These are phyloP conservation scores for Sugiyamaella paludigena DNA, from an alignment of 1,139 yeast genomes.

Conservation along the genomic window DNA sequence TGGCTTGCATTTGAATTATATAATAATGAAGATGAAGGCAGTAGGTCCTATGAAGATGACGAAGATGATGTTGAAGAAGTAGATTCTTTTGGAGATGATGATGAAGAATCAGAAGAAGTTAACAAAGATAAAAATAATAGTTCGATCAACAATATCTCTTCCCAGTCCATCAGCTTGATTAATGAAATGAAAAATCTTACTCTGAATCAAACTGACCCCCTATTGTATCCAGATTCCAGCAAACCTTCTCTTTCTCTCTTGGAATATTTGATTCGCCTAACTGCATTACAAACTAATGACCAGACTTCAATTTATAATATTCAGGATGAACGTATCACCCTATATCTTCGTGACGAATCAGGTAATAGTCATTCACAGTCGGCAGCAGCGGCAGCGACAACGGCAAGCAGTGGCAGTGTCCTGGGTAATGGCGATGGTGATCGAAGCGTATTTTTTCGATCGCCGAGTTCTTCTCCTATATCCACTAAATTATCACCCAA, in stretches of 20 bases:
- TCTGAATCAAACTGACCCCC: slow-evolving; percentile 1
- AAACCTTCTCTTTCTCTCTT: slow-evolving; percentile 52
- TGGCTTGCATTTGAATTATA: slow-evolving; percentile 56
- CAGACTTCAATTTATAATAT: slow-evolving; percentile 53
- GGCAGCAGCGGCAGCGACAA: background rate
- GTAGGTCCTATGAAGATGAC: slow-evolving; percentile 14
- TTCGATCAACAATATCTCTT: background rate
- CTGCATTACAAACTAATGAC: slow-evolving; percentile 63
- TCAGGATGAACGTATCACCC: slow-evolving; percentile 63
- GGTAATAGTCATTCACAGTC: slow-evolving; percentile 4
- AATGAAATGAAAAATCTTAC: background rate
- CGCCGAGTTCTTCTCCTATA: background rate
- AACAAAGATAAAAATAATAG: slow-evolving; percentile 17
- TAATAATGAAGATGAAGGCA: slow-evolving; percentile 24
- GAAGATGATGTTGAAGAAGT: slow-evolving; percentile 39
- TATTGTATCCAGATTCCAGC: background rate
- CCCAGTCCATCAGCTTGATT: background rate
- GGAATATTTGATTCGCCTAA: slow-evolving; percentile 62
- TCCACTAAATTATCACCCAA: background rate
- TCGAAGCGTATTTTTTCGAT: no score
- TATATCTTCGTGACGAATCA: slow-evolving; percentile 61
- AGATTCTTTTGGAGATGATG: slow-evolving; percentile 25
- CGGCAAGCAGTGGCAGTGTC: no score
- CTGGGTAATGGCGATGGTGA: background rate
- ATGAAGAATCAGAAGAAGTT: slow-evolving; percentile 24